phyloP scores from a whole-genome alignment of 2,329 filamentous ascomycete species.

The Tolypocladium inflatum region DNA sequence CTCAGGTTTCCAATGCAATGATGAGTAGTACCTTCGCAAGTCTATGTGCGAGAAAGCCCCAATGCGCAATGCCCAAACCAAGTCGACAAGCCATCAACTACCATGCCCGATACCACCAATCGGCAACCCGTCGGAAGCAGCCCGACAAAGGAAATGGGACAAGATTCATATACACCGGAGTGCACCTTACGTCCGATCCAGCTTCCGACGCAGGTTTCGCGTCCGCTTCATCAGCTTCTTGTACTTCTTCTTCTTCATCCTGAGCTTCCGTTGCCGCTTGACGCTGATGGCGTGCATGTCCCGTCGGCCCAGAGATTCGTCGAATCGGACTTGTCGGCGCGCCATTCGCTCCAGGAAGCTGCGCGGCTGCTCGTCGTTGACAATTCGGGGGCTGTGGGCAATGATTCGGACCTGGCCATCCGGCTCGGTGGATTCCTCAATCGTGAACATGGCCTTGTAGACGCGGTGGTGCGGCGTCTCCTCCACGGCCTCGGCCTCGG shows the following conservation, averaged over 20 bases:
- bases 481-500: slow-evolving; percentile 22
- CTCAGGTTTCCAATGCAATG: background rate
- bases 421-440: slow-evolving; percentile 54
- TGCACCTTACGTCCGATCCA: slow-evolving; percentile 52
- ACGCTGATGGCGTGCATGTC: slow-evolving; percentile 81
- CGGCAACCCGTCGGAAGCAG: slow-evolving; percentile 15
- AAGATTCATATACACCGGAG: background rate
- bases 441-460: slow-evolving; percentile 56
- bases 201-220: slow-evolving; percentile 76
- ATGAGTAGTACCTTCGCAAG: slow-evolving; percentile 19
- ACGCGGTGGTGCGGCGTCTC: slow-evolving; percentile 38
- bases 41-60: slow-evolving; percentile 21
- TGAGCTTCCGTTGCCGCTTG: slow-evolving; percentile 82
- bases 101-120: slow-evolving; percentile 20
- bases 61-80: slow-evolving; percentile 17
- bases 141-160: slow-evolving; percentile 10
- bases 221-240: slow-evolving; percentile 98
- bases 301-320: slow-evolving; percentile 40
- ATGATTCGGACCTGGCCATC: slow-evolving; percentile 51
- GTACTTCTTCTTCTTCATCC: slow-evolving; percentile 99
- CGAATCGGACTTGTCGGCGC: slow-evolving; percentile 50
- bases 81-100: slow-evolving; percentile 15
- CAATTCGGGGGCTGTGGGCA: slow-evolving; percentile 49
- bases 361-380: slow-evolving; percentile 38
- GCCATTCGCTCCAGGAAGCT: slow-evolving; percentile 65